Conservation (phyloP, 148 eudicot genomes). For the Rhododendron mucronatum region DNA sequence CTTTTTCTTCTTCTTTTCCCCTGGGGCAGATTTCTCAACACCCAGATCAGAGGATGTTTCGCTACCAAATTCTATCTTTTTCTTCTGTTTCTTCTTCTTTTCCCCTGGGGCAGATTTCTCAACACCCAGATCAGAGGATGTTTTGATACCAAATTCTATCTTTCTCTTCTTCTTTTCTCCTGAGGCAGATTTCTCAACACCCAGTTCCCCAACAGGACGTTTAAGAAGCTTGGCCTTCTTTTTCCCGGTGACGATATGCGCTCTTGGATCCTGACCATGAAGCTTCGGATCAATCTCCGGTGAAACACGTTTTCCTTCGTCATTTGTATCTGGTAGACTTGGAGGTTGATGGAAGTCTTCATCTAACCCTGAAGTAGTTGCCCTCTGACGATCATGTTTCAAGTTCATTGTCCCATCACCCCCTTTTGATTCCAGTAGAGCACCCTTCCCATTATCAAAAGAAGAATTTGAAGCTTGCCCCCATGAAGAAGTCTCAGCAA, state of each 20-base stretch:
- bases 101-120: conserved; percentile 27
- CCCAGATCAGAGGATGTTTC: conserved; percentile 38
- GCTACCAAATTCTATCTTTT: conserved; percentile 25
- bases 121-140: conserved; percentile 30
- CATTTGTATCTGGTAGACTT: not conserved
- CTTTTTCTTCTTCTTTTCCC: conserved; percentile 20
- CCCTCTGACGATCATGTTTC: not conserved
- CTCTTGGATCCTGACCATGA: conserved; percentile 11
- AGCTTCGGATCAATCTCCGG: conserved; percentile 7
- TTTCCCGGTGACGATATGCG: not conserved
- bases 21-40: conserved; percentile 26
- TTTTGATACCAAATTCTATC: conserved; percentile 30
- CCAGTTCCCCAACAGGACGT: conserved; percentile 35
- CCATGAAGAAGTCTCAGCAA: conserved; percentile 4
- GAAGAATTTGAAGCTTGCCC: not conserved
- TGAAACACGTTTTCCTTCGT: not conserved
- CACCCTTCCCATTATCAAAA: not conserved
- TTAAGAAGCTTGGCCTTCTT: conserved; percentile 51
- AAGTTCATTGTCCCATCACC: not conserved
- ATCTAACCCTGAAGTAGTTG: not conserved
- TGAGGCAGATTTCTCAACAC: conserved; percentile 26
- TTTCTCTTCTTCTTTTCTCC: conserved; percentile 43
- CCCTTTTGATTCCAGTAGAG: not conserved
- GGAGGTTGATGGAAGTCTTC: not conserved
- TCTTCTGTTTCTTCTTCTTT: conserved; percentile 42